Evolutionary conservation across 345 rosid genomes (phyloP).

Genomic region (Euphorbia pulcherrima): DNA sequence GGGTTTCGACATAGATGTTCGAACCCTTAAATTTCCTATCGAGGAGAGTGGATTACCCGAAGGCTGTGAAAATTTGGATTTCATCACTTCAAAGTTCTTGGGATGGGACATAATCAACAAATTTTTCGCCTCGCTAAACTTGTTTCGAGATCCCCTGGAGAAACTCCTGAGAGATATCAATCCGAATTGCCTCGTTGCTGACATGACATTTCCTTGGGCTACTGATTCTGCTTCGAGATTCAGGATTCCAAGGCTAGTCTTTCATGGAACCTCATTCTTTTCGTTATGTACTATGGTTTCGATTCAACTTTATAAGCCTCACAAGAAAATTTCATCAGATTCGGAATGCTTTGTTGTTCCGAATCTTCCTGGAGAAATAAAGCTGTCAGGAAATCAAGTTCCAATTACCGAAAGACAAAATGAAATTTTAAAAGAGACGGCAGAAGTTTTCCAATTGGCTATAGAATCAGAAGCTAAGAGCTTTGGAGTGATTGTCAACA

Average conservation of each 20-base stretch:
- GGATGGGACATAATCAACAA: neutral
- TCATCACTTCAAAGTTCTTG: neutral
- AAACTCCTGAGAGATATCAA: neutral
- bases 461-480: neutral
- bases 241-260: constrained; percentile 35
- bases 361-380: constrained; percentile 4
- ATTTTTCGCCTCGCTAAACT: neutral
- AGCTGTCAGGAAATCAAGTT: constrained; percentile 25
- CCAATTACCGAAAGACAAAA: neutral
- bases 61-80: constrained; percentile 22
- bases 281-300: constrained; percentile 19
- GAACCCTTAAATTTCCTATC: neutral
- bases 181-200: constrained; percentile 39
- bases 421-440: no score
- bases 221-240: constrained; percentile 33
- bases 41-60: constrained; percentile 33
- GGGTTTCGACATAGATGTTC: constrained; percentile 1
- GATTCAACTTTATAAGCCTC: constrained; percentile 19
- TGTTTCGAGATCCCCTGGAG: neutral
- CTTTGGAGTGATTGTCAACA: neutral
- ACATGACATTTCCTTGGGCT: constrained; percentile 35
- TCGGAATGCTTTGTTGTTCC: constrained; percentile 25
- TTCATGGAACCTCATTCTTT: constrained; percentile 33
- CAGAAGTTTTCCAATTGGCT: neutral
- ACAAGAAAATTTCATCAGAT: constrained; percentile 22